A percentile compares a stretch with the other conserved stretches of the same genome.
phyloP scores from a whole-genome alignment of 345 rosid genomes.

The Moringa oleifera region DNA sequence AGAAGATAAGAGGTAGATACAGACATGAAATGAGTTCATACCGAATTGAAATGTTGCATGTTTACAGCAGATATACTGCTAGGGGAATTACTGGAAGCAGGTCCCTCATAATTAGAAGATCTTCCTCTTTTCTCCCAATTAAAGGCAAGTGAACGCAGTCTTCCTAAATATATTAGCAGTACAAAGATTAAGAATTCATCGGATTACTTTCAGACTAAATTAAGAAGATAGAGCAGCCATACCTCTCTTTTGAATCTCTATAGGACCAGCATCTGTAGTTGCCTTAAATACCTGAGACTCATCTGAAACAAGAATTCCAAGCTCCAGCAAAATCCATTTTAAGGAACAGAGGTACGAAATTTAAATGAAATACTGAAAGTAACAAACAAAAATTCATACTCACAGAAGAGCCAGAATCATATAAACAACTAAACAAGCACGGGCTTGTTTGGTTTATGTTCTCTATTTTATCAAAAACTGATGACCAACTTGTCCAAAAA shows the following conservation, averaged over 20 bases:
- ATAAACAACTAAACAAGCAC: no score
- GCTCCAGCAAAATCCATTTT: not conserved
- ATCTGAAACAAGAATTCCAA: constrained; percentile 40
- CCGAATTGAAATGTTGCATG: constrained; percentile 47
- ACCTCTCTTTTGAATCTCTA: constrained; percentile 73
- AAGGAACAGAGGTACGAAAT: not conserved
- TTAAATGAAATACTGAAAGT: not conserved
- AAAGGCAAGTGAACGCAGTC: constrained; percentile 48
- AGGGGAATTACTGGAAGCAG: constrained; percentile 32
- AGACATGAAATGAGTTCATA: constrained; percentile 18
- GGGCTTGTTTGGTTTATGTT: no score
- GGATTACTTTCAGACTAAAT: constrained; percentile 14
- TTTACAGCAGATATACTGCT: constrained; percentile 36
- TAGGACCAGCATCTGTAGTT: constrained; percentile 44
- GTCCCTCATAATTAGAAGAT: constrained; percentile 50
- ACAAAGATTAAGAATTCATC: constrained; percentile 15
- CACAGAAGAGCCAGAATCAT: not conserved
- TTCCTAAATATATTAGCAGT: constrained; percentile 38
- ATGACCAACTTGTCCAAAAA: no score
- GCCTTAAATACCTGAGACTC: constrained; percentile 47
- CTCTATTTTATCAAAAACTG: no score
- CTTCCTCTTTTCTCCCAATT: constrained; percentile 82
- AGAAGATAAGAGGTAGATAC: not conserved
- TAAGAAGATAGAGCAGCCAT: constrained; percentile 16
- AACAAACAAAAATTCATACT: no score